phyloP scores from a whole-genome alignment of 2,329 filamentous ascomycete species.

The Grosmannia huntii region DNA sequence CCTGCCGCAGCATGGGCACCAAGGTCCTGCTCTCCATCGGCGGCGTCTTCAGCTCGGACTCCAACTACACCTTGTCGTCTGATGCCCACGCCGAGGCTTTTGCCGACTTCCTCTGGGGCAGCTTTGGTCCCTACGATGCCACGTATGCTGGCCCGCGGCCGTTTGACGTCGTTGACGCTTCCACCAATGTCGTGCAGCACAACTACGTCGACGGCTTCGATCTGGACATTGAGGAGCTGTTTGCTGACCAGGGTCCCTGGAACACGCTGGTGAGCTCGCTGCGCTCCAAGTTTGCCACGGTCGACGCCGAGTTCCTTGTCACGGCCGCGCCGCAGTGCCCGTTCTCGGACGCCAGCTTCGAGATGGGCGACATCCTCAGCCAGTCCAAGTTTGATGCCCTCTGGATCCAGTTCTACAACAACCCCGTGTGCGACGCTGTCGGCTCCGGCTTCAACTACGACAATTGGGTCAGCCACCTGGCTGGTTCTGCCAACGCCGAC shows the following conservation, averaged over 20 bases:
- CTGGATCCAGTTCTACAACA: conserved; percentile 37
- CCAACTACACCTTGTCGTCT: conserved; percentile 23
- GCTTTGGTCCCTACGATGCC: conserved; percentile 23
- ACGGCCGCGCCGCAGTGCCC: conserved; percentile 33
- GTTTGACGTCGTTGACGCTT: conserved; percentile 22
- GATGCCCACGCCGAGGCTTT: conserved; percentile 19
- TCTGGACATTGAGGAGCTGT: conserved; percentile 31
- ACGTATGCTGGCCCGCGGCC: conserved; percentile 24
- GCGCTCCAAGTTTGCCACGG: conserved; percentile 9
- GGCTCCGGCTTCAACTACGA: conserved; percentile 24
- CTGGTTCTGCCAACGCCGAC: conserved; percentile 18
- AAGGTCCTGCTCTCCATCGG: conserved; percentile 54
- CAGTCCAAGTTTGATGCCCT: conserved; percentile 26
- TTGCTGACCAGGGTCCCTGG: conserved; percentile 11
- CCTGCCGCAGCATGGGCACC: conserved; percentile 45
- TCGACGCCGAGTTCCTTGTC: conserved; percentile 26
- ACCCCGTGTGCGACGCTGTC: conserved; percentile 24
- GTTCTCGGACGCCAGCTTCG: conserved; percentile 22
- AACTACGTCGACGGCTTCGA: conserved; percentile 39
- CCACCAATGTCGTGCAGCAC: conserved; percentile 7
- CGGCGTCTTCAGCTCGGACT: conserved; percentile 25
- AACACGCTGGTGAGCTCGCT: conserved; percentile 6
- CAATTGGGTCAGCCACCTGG: conserved; percentile 21
- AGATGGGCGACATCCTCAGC: conserved; percentile 29
- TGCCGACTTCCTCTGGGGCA: conserved; percentile 24